Base-by-base conservation (phyloP, 257 asterid genomes). In the Jacaranda copaia region DNA sequence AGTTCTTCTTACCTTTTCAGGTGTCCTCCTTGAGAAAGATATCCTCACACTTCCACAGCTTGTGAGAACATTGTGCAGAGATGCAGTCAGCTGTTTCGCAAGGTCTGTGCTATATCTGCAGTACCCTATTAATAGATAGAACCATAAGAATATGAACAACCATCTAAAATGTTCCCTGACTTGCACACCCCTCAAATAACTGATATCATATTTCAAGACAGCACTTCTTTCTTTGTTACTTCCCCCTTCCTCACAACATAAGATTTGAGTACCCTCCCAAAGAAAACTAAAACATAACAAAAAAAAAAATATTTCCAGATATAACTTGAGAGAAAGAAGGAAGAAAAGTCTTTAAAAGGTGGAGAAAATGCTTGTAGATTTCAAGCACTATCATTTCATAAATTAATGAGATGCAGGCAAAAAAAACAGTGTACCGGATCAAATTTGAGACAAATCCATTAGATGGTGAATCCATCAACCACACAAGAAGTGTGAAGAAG, bases 11-110 rank as follows among this genome's bases (percentile, higher is more conserved):
- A 93, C 99, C 93, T 96, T 96, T 64, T 79, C 89, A 8, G 98
- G 98, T 13, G 98, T 96, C 85, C 98, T 87, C 79, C 98, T 89
- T 58, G 99, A 90, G 90, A 96, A 91, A 18, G 97, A 91, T 78
- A 96, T 92, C 84, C 97, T 89, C 81, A 96, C 88, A 68, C 92
- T 91, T 79, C 98, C 97, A 85, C 97, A 96, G 84, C 92, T 92
- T 5, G 86, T 81, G 74, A 96, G 91, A 80, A 90, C 92, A 88
- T 84, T 91, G 75, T 87, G 95, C 82, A 96, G 88, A 70, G 97
- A 93, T 48, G 88, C 68, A 18, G 75, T 59, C 81, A 96, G 84
- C 78, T 93, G 99, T 76, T 86, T 92, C 15, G 97, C 95, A 13
- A 96, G 97, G 91, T 96, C 97, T 68, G 84, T 74, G 79, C 99